Percentiles rank a stretch among this genome's conserved stretches.
These are phyloP conservation scores for Zygosaccharomyces pseudobailii DNA, from an alignment of 1,139 yeast species.

Conservation along the genomic window DNA sequence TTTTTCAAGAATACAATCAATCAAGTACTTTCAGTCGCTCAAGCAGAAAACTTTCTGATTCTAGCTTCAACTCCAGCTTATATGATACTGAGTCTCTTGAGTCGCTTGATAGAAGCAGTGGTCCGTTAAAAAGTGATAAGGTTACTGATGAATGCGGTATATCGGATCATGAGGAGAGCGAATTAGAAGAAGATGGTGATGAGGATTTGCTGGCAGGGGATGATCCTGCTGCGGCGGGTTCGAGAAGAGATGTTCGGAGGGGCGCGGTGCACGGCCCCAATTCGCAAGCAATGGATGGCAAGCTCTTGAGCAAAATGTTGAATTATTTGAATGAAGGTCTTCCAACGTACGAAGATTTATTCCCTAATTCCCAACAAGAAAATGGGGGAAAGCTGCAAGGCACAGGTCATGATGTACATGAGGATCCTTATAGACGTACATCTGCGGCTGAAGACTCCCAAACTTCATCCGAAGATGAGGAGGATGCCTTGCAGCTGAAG, in stretches of 20 bases:
- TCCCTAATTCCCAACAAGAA: constrained; percentile 44
- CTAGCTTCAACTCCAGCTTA: constrained; percentile 59
- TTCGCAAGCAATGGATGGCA: constrained; percentile 24
- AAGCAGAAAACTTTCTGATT: constrained; percentile 22
- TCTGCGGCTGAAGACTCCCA: constrained; percentile 23
- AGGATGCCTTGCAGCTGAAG: constrained; percentile 47
- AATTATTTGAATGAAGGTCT: constrained; percentile 55
- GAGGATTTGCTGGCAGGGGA: constrained; percentile 25
- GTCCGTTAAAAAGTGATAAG: constrained; percentile 29
- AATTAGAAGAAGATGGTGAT: constrained; percentile 34
- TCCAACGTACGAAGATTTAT: constrained; percentile 79
- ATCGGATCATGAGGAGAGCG: constrained; percentile 26
- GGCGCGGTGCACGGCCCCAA: constrained; percentile 12
- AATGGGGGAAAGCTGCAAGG: constrained; percentile 16
- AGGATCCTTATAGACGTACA: constrained; percentile 9
- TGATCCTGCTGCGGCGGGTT: constrained; percentile 22
- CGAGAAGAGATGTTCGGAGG: constrained; percentile 17
- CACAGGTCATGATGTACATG: constrained; percentile 11
- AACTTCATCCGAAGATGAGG: constrained; percentile 38
- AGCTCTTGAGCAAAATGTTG: constrained; percentile 61
- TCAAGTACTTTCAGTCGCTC: constrained; percentile 6
- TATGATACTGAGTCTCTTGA: constrained; percentile 40
- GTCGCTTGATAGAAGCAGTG: constrained; percentile 20
- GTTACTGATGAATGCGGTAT: constrained; percentile 25
- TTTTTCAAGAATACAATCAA: constrained; percentile 14